Percentiles rank a stretch among this genome's conserved stretches.
These are phyloP conservation scores for Gentiana macrophylla DNA, from an alignment of 257 asterid genomes.

Conservation along the genomic window DNA sequence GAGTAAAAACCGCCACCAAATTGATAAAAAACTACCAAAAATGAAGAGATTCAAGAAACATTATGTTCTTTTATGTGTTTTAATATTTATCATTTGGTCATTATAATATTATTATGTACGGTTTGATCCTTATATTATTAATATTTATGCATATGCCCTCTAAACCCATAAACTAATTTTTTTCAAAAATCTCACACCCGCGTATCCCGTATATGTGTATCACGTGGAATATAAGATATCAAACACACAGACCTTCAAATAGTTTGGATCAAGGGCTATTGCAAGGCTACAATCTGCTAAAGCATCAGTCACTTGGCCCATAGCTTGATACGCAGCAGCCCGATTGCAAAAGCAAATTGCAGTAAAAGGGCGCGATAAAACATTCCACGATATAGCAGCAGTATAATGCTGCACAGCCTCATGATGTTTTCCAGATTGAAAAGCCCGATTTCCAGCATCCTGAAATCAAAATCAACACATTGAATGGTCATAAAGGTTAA, in stretches of 20 bases:
- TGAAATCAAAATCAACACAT: conserved; percentile 15
- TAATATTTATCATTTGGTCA: too few species aligned
- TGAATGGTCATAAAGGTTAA: too few species aligned
- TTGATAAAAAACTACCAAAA: too few species aligned
- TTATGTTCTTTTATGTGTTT: too few species aligned
- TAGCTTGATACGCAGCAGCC: conserved; percentile 85
- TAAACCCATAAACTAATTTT: not conserved
- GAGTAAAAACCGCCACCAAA: too few species aligned
- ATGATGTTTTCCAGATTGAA: conserved; percentile 64
- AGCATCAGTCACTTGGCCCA: conserved; percentile 87
- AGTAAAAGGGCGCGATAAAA: conserved; percentile 84
- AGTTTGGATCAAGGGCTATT: conserved; percentile 78
- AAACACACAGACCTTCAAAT: conserved; percentile 51
- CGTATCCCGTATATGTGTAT: too few species aligned
- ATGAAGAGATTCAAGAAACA: not conserved
- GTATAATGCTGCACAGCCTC: conserved; percentile 88
- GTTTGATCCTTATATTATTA: too few species aligned
- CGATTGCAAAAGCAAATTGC: conserved; percentile 95
- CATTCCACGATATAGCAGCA: conserved; percentile 70
- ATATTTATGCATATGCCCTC: not conserved
- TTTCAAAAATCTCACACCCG: too few species aligned
- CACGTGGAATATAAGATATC: too few species aligned
- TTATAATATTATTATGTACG: too few species aligned
- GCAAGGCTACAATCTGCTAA: conserved; percentile 94
- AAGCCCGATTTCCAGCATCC: conserved; percentile 94